Base-by-base conservation (phyloP, 2,329 filamentous ascomycete species). In the Aschersonia sp. region DNA sequence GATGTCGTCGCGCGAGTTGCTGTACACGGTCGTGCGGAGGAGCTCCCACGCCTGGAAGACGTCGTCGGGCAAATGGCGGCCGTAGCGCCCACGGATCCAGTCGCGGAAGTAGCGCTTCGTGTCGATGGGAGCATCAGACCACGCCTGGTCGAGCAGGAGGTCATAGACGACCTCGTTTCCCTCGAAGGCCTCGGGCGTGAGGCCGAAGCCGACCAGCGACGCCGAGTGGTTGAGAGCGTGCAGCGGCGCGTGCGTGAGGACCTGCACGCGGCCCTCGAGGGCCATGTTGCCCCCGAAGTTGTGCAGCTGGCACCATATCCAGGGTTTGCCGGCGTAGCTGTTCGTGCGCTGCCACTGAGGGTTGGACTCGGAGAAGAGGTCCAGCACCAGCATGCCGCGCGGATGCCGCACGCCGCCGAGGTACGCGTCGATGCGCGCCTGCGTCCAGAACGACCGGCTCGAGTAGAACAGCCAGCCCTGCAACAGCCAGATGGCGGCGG, bases 301-400 rank as follows among this genome's bases (percentile, higher is more conserved):
- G 52, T 75, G 73, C 5, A 76, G 56, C 52, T 74, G 61, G 52
- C 71, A 74, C 73, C 73, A 75, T 38, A 75, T 67, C 72, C 72
- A 76, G 0, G 69, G 67, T 52, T 74, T 74, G 20, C 72, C 71
- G 50, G 66, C 69, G 54, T 73, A 77, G 0, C 65, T 69, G 12
- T 69, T 63, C 0, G 71, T 73, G 6, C 69, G 61, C 52, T 68
- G 67, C 72, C 73, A 76, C 49, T 74, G 67, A 0, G 73, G 73
- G 6, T 63, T 54, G 5, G 63, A 65, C 50, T 76, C 72, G 0
- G 71, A 71, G 51, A 67, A 73, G 2, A 75, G 61, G 50, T 76
- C 73, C 3, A 76, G 59, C 28, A 75, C 63, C 35, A 76, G 50
- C 69, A 75, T 72, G 50, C 73, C 70, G 0, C 55, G 45, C 46